Percentiles rank a stretch among this genome's conserved stretches.
phyloP scores from a whole-genome alignment of 1,284 basidiomycete genomes.

The Microbotryomycetes sp. region DNA sequence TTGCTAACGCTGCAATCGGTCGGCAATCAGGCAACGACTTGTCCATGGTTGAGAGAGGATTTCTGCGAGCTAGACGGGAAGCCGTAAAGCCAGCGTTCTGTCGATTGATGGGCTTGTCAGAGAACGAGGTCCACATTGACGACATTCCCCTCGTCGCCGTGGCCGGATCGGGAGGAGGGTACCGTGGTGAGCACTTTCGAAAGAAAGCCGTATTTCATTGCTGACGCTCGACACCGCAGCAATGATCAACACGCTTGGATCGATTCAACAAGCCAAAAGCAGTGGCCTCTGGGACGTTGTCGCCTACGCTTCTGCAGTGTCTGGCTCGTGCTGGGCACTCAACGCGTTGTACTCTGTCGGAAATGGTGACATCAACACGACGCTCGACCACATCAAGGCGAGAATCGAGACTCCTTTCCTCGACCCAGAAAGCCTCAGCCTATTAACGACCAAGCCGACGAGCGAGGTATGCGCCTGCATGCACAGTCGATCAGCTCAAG shows the following conservation, averaged over 20 bases:
- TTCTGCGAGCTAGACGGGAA: conserved; percentile 40
- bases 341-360: conserved; percentile 44
- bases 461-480: conserved; percentile 43
- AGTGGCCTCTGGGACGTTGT: conserved; percentile 42
- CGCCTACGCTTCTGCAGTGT: conserved; percentile 45
- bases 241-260: conserved; percentile 46
- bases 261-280: conserved; percentile 40
- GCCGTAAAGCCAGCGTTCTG: conserved; percentile 42
- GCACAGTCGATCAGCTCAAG: conserved; percentile 37
- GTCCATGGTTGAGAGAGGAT: conserved; percentile 43
- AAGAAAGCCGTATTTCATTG: no score
- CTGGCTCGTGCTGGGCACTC: conserved; percentile 42
- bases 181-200: conserved; percentile 1
- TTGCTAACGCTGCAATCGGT: background rate
- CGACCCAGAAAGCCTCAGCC: conserved; percentile 42
- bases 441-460: conserved; percentile 42
- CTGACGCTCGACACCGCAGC: conserved; percentile 25
- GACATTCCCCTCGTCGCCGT: conserved; percentile 46
- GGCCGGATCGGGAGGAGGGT: conserved; percentile 46
- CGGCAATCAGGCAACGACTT: conserved; percentile 34
- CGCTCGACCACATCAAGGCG: conserved; percentile 38
- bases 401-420: conserved; percentile 44
- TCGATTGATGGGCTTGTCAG: conserved; percentile 40
- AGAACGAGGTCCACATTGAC: conserved; percentile 42
- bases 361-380: conserved; percentile 34